Percentiles rank a stretch among this genome's conserved stretches.
Evolutionary conservation across 2,329 filamentous ascomycete genomes (phyloP).

Genomic region (Colletotrichum noveboracense): DNA sequence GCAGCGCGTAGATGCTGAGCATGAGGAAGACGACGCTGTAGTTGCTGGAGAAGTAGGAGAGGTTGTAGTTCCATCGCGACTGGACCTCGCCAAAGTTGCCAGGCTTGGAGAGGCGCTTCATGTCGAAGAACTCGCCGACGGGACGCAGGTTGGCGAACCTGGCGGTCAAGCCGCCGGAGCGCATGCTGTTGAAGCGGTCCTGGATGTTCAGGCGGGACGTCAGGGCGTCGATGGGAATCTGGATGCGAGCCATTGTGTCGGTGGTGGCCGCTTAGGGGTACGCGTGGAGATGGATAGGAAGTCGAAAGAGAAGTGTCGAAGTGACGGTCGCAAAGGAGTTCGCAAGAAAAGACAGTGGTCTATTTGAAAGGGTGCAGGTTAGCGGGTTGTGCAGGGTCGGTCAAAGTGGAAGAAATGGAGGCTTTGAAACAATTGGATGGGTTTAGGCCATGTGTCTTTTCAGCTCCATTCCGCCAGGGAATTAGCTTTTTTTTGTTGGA

Average conservation of each 20-base stretch:
- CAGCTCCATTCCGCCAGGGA: slow-evolving; percentile 18
- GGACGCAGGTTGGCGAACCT: slow-evolving; percentile 94
- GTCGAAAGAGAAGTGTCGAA: background rate
- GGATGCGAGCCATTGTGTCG: slow-evolving; percentile 77
- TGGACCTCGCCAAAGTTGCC: slow-evolving; percentile 89
- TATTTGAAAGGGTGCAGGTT: slow-evolving; percentile 3
- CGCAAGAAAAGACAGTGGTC: slow-evolving; percentile 2
- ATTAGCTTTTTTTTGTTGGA: slow-evolving; percentile 13
- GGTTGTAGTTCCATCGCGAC: slow-evolving; percentile 94
- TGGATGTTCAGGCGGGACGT: slow-evolving; percentile 88
- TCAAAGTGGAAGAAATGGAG: background rate
- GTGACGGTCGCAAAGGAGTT: background rate
- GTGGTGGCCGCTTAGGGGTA: background rate
- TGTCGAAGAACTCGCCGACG: slow-evolving; percentile 90
- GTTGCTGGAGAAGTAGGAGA: slow-evolving; percentile 97
- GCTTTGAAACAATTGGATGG: slow-evolving; percentile 13
- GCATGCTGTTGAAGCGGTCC: slow-evolving; percentile 84
- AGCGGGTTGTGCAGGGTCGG: background rate
- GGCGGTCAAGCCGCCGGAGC: slow-evolving; percentile 76
- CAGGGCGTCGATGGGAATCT: slow-evolving; percentile 89
- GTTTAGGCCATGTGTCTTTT: slow-evolving; percentile 22
- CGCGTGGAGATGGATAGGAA: background rate
- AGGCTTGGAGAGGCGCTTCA: slow-evolving; percentile 96
- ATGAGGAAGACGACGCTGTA: slow-evolving; percentile 94
- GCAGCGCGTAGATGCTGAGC: slow-evolving; percentile 92